Evolutionary conservation across 257 asterid genomes (phyloP), one percentile per base, ranked within the genome.

Genomic region (Anisodus tanguticus): DNA sequence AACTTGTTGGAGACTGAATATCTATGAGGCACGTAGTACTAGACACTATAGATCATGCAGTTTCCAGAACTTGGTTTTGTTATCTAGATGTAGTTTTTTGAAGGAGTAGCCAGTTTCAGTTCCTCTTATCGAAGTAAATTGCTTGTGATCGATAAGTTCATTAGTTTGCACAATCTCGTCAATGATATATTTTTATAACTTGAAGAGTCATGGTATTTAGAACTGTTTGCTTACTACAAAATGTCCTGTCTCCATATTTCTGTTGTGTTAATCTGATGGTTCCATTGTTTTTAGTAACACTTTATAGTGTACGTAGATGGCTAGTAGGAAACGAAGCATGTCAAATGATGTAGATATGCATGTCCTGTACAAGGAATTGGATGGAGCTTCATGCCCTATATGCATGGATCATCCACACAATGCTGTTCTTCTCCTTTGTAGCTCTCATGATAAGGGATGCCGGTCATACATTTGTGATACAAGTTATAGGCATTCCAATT

Each of bases 341-440:
- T 85, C 97, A 83, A 89, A 90, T 85, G 92, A 92, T 91, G 91
- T 92, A 85, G 95, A 95, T 88, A 86, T 86, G 86, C 88, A 86
- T 90, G 90, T 89, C 74, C 90, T 88, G 77, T 87, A 91, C 91
- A 94, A 92, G 89, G 99, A 95, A 90, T 94, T 91, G 98, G 99
- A 96, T 64, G 99, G 93, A 80, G 98, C 93, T 69, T 92, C 93
- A 70, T 94, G 99, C 86, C 91, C 99, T 82, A 91, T 96, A 90
- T 93, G 97, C 90, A 92, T 95, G 99, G 99, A 95, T 83, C 96
- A 88, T 77, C 93, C 93, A 31, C 93, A 90, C 88, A 90, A 90
- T 86, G 97, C 98, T 63, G 98, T 94, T 83, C 97, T 94, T 86
- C 95, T 96, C 87, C 84, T 94, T 85, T 96, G 99, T 93, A 91